Evolutionary conservation across 2,329 filamentous ascomycete genomes (phyloP).

Genomic region (Sphaerulina vaccinii): DNA sequence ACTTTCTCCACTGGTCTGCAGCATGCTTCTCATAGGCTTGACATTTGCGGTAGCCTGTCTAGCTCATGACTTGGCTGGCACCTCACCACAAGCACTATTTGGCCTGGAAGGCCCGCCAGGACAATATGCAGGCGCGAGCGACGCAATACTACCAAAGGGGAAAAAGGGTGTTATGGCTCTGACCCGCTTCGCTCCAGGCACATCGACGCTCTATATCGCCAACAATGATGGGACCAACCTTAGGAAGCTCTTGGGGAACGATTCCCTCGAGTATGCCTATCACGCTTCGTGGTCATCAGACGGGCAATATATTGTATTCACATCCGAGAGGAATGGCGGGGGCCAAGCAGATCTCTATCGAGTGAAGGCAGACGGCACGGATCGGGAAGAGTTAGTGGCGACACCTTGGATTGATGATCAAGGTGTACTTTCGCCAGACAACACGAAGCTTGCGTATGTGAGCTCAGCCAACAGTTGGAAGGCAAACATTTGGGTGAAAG

Average conservation of each 20-base stretch:
- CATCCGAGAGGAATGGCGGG: constrained; percentile 5
- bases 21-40: no score
- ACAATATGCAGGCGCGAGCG: no score
- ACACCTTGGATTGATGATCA: constrained; percentile 11
- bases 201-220: constrained; percentile 5
- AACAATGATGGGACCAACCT: constrained; percentile 15
- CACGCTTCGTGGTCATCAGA: constrained; percentile 13
- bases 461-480: constrained; percentile 1
- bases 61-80: no score
- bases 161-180: constrained; percentile 8
- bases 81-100: no score
- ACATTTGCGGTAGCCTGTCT: no score
- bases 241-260: not conserved
- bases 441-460: constrained; percentile 13
- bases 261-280: not conserved
- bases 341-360: constrained; percentile 18
- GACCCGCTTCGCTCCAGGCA: not conserved
- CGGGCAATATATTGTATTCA: constrained; percentile 14
- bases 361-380: constrained; percentile 6
- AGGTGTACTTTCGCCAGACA: constrained; percentile 12
- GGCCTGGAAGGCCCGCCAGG: no score
- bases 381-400: constrained; percentile 3
- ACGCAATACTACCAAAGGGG: no score
- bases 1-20: no score
- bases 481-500: constrained; percentile 13